These are phyloP conservation scores for Paxillus ammoniavirescens DNA, from an alignment of 768 basidiomycete species.

Conservation along the genomic window DNA sequence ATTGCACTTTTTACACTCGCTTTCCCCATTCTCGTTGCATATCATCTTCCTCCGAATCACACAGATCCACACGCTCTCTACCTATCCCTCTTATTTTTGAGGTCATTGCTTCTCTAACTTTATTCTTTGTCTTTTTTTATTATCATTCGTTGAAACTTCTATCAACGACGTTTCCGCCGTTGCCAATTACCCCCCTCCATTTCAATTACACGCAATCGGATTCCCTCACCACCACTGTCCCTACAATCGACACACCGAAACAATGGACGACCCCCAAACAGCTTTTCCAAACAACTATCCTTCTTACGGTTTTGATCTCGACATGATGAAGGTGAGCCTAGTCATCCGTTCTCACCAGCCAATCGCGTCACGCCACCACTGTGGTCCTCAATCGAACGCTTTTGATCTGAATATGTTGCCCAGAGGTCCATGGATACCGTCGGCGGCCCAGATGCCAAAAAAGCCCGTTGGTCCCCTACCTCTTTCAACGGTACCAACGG, in stretches of 20 bases:
- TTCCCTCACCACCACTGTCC: conserved; percentile 15
- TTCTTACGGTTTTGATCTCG: conserved; percentile 76
- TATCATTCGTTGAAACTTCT: conserved; percentile 36
- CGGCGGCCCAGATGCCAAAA: conserved; percentile 83
- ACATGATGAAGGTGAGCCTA: conserved; percentile 83
- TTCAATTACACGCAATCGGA: conserved; percentile 28
- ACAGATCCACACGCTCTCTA: conserved; percentile 45
- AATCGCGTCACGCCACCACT: conserved; percentile 1
- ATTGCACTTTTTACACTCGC: conserved; percentile 27
- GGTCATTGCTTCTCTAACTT: conserved; percentile 56
- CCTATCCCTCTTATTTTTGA: conserved; percentile 31
- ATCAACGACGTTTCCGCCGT: conserved; percentile 44
- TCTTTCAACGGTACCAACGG: conserved; percentile 41
- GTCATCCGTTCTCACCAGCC: background rate
- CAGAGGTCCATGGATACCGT: conserved; percentile 86
- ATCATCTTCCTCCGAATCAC: conserved; percentile 21
- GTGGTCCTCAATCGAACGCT: background rate
- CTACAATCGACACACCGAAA: conserved; percentile 20
- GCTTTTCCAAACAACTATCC: conserved; percentile 68
- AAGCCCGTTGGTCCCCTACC: conserved; percentile 85
- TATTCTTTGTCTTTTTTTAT: conserved; percentile 46
- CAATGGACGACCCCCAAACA: conserved; percentile 76
- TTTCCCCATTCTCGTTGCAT: conserved; percentile 21
- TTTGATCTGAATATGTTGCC: conserved; percentile 1
- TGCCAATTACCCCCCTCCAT: conserved; percentile 47